Evolutionary conservation across 2,329 filamentous ascomycete species (phyloP).

Genomic region (Blumeriella jaapii): DNA sequence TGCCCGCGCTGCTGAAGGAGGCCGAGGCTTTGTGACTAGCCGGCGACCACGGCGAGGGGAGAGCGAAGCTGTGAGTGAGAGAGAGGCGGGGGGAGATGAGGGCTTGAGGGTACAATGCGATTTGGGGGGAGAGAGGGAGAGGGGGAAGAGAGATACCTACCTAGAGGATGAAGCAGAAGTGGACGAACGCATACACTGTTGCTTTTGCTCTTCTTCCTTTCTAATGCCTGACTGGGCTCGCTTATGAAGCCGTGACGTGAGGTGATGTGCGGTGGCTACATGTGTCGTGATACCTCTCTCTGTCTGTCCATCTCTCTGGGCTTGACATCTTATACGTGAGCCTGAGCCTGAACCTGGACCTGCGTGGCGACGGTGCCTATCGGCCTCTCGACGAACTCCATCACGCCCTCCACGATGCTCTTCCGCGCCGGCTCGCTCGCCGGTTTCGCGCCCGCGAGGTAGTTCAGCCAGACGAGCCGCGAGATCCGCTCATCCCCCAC

Average conservation of each 20-base stretch:
- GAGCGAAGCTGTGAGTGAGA: background rate
- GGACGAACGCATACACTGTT: too few species aligned
- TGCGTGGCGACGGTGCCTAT: slow-evolving; percentile 78
- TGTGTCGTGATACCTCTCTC: background rate
- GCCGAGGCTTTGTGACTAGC: slow-evolving; percentile 48
- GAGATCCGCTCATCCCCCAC: slow-evolving; percentile 72
- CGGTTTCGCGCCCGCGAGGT: slow-evolving; percentile 75
- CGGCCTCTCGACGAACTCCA: slow-evolving; percentile 79
- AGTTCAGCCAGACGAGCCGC: slow-evolving; percentile 78
- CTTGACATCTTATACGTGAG: slow-evolving; percentile 6
- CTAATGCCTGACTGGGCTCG: too few species aligned
- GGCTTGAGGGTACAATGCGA: background rate
- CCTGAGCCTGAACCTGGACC: slow-evolving; percentile 34
- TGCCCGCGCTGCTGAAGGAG: slow-evolving; percentile 52
- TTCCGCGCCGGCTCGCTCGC: slow-evolving; percentile 72
- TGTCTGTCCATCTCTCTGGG: background rate
- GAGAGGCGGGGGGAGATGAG: background rate
- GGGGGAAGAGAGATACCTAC: too few species aligned
- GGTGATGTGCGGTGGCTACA: too few species aligned
- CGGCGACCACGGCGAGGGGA: background rate
- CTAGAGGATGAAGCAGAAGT: too few species aligned
- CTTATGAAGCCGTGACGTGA: too few species aligned
- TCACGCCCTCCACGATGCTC: slow-evolving; percentile 76
- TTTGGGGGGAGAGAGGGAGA: background rate
- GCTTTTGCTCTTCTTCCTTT: too few species aligned